Evolutionary conservation across 1,139 yeast genomes (phyloP).

Genomic region (Geotrichum phurueaensis): DNA sequence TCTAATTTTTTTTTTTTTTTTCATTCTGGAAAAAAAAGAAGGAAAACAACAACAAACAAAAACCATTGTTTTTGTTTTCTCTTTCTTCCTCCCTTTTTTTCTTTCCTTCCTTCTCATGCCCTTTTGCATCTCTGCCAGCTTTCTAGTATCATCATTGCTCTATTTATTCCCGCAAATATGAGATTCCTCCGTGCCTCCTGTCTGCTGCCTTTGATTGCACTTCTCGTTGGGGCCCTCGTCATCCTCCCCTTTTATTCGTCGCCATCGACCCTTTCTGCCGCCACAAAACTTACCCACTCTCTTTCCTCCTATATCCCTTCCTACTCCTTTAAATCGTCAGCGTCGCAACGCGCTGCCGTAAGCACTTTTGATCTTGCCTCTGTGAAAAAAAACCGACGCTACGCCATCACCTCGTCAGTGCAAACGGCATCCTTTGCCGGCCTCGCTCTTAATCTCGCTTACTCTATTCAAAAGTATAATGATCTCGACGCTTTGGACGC

Average conservation of each 20-base stretch:
- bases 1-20: no score
- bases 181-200: constrained; percentile 11
- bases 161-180: constrained; percentile 1
- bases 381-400: not conserved
- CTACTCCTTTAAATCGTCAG: constrained; percentile 7
- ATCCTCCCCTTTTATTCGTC: constrained; percentile 7
- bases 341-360: constrained; percentile 6
- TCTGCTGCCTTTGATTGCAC: constrained; percentile 7
- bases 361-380: constrained; percentile 6
- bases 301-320: constrained; percentile 7
- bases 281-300: constrained; percentile 4
- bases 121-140: no score
- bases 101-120: no score
- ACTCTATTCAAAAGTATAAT: constrained; percentile 24
- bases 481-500: constrained; percentile 26
- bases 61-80: no score
- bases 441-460: constrained; percentile 25
- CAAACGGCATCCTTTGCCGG: constrained; percentile 24
- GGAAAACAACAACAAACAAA: no score
- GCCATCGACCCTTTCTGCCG: not conserved
- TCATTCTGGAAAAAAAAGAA: no score
- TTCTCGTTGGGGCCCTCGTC: constrained; percentile 1
- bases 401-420: constrained; percentile 25
- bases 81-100: no score
- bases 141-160: no score